Evolutionary conservation across 306 rosid genomes (phyloP).

Genomic region (Fragaria ananassa): DNA sequence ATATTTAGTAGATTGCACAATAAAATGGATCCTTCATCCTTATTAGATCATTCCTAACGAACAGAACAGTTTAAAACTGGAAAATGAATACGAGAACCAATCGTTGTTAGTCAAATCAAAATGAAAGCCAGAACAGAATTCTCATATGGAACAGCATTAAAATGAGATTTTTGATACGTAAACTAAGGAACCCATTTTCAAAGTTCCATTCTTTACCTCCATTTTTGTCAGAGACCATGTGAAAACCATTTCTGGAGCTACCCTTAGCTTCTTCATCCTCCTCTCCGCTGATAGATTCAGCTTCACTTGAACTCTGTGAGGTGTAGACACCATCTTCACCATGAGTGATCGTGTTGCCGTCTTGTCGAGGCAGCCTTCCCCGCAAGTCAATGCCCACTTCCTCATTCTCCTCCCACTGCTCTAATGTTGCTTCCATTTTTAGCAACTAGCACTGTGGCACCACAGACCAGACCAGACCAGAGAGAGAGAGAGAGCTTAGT

Average conservation of each 20-base stretch:
- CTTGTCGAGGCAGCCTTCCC: constrained; percentile 5
- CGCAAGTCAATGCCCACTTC: constrained; percentile 26
- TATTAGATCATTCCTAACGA: neutral
- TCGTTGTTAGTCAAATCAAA: neutral
- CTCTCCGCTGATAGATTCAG: neutral
- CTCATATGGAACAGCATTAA: neutral
- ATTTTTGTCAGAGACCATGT: constrained; percentile 4
- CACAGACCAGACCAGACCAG: neutral
- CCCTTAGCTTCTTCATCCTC: neutral
- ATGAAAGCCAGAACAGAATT: constrained; percentile 1
- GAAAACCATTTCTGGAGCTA: constrained; percentile 7
- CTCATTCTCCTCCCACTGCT: constrained; percentile 32
- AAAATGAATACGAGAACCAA: neutral
- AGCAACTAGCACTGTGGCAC: neutral
- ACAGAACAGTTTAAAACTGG: neutral
- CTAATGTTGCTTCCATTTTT: constrained; percentile 19
- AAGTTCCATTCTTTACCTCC: constrained; percentile 16
- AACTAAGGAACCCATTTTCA: neutral
- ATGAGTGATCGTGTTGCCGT: neutral
- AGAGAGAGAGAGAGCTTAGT: neutral
- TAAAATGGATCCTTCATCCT: neutral
- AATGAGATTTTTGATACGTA: neutral
- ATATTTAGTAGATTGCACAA: neutral
- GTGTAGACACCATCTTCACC: constrained; percentile 18
- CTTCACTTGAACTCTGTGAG: constrained; percentile 2